These are phyloP conservation scores for Allium cepa DNA, from an alignment of 106 monocot genomes.

Conservation along the genomic window DNA sequence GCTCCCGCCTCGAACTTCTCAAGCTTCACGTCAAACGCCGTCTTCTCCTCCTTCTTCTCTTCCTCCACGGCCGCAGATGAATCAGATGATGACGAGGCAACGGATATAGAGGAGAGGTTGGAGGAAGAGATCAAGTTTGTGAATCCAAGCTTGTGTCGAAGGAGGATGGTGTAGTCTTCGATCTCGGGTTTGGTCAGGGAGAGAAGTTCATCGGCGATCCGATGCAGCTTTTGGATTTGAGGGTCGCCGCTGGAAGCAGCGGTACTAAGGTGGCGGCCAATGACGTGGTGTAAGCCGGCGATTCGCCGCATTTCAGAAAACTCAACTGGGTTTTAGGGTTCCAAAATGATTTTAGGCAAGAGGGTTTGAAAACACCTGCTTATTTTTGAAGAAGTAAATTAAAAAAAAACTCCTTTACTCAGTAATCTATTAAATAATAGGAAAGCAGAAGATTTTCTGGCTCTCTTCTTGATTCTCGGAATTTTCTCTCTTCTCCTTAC, in stretches of 20 bases:
- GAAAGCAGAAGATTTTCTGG: too few species aligned
- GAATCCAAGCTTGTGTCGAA: conserved; percentile 77
- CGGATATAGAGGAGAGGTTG: not conserved
- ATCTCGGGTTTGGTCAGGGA: conserved; percentile 58
- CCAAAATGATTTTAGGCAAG: too few species aligned
- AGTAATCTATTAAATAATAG: too few species aligned
- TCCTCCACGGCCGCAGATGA: conserved; percentile 11
- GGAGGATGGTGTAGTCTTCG: conserved; percentile 75
- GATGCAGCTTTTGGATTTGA: conserved; percentile 56
- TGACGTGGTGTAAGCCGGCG: not conserved
- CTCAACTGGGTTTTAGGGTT: too few species aligned
- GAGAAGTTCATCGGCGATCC: conserved; percentile 84
- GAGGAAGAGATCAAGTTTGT: conserved; percentile 36
- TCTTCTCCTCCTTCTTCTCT: conserved; percentile 62
- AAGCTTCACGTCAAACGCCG: conserved; percentile 77
- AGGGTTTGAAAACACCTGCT: too few species aligned
- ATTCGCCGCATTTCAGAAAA: too few species aligned
- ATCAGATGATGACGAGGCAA: not conserved
- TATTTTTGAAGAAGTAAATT: too few species aligned
- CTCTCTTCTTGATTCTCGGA: too few species aligned
- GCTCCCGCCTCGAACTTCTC: conserved; percentile 85
- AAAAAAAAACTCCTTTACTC: too few species aligned
- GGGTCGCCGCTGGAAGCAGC: conserved; percentile 18
- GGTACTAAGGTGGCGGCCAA: conserved; percentile 18
- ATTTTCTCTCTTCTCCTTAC: too few species aligned